Conservation (phyloP, 1,284 basidiomycete genomes). For the Athelia psychrophila region DNA sequence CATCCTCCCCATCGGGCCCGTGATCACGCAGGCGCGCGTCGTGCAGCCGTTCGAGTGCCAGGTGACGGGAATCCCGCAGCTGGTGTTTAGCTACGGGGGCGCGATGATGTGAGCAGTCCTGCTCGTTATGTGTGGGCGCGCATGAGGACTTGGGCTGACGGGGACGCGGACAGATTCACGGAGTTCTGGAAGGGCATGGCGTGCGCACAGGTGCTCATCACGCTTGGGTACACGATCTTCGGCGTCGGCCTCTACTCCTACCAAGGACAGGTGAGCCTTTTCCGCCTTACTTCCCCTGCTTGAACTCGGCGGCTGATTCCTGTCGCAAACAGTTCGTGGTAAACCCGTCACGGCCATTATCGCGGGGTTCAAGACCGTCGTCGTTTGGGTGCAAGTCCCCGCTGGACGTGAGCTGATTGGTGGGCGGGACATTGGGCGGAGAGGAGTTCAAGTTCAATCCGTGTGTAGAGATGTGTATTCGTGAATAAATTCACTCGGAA, state of each 20-base stretch:
- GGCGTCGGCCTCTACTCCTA: conserved; percentile 47
- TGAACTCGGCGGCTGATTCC: too few species aligned
- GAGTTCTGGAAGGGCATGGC: conserved; percentile 71
- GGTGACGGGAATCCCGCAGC: conserved; percentile 63
- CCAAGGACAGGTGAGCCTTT: conserved; percentile 48
- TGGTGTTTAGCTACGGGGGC: conserved; percentile 32
- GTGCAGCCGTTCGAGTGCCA: conserved; percentile 37
- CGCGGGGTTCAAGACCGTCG: conserved; percentile 52
- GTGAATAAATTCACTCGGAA: too few species aligned
- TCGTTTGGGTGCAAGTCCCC: conserved; percentile 64
- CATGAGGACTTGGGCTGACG: conserved; percentile 50
- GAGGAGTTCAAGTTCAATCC: too few species aligned
- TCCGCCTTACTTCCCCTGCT: not conserved
- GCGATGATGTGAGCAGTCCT: not conserved
- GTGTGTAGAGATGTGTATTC: too few species aligned
- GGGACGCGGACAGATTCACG: conserved; percentile 33
- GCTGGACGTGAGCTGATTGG: too few species aligned
- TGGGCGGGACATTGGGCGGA: too few species aligned
- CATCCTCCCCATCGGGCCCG: conserved; percentile 31
- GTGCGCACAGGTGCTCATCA: conserved; percentile 54
- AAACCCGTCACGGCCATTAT: conserved; percentile 40
- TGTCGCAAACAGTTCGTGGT: conserved; percentile 46
- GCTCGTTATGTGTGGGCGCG: not conserved
- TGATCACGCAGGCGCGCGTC: conserved; percentile 43
- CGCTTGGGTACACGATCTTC: conserved; percentile 54